Evolutionary conservation across 2,329 filamentous ascomycete genomes (phyloP).

Genomic region (Hymenoscyphus occultus): DNA sequence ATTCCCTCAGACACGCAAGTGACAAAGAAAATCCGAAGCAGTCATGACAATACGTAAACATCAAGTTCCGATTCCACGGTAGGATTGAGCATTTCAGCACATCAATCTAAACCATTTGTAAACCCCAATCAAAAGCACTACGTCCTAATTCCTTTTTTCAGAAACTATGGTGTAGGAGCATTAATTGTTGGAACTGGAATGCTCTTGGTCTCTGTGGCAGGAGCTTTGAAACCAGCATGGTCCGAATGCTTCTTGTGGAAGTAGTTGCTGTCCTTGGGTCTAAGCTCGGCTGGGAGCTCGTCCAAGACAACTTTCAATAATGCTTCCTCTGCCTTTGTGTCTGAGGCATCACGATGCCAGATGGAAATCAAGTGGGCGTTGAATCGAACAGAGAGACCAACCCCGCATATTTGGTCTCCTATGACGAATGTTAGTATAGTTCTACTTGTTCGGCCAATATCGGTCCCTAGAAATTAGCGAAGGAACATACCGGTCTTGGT

Average conservation of each 20-base stretch:
- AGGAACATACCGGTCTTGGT: slow-evolving; percentile 51
- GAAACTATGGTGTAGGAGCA: slow-evolving; percentile 24
- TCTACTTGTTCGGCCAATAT: neutral
- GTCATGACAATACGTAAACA: neutral
- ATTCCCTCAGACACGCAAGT: neutral
- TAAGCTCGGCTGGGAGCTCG: slow-evolving; percentile 69
- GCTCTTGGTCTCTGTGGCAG: slow-evolving; percentile 34
- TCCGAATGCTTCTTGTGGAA: slow-evolving; percentile 89
- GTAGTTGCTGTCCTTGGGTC: slow-evolving; percentile 68
- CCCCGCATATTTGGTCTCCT: slow-evolving; percentile 86
- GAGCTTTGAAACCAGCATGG: slow-evolving; percentile 75
- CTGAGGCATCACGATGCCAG: slow-evolving; percentile 87
- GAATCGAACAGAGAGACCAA: slow-evolving; percentile 84
- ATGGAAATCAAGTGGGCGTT: slow-evolving; percentile 85
- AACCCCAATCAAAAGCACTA: neutral
- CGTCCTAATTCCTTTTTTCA: neutral
- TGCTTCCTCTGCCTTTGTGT: slow-evolving; percentile 73
- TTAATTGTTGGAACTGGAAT: slow-evolving; percentile 27
- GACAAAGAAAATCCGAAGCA: neutral
- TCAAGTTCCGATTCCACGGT: neutral
- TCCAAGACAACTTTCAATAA: slow-evolving; percentile 71
- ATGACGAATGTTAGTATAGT: slow-evolving; percentile 17
- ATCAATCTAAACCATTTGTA: neutral
- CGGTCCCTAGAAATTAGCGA: slow-evolving; percentile 14
- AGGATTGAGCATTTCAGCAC: slow-evolving; percentile 1